Base-by-base conservation (phyloP, 2,329 filamentous ascomycete species). In the Gremmenia infestans region DNA sequence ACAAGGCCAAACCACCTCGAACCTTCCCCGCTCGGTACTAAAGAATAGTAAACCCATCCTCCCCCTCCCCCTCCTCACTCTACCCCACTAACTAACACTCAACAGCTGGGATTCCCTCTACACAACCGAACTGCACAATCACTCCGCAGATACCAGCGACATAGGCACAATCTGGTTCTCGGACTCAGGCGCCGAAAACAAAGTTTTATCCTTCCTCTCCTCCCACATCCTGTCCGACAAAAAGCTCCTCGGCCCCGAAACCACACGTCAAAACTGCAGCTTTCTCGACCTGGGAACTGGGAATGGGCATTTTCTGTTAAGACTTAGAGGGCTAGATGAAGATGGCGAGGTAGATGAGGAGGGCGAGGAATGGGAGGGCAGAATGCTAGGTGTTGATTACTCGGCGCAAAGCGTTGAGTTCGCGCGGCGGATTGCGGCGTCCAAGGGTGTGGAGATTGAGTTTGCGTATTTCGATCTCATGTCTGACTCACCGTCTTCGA, bases 141-240 rank as follows among this genome's bases (percentile, higher is more conserved):
- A 92, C 72, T 74, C 81, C 53, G 72, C 81, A 60, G 84, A 95
- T 73, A 83, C 89, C 9, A 73, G 81, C 55, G 89, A 96, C 76
- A 87, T 87, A 57, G 93, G 93, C 63, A 96, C 91, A 32, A 85
- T 94, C 66, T 99, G 94, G 94, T 99, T 99, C 80, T 88, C 91
- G 71, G 94, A 97, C 74, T 89, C 91, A 35, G 85, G 88, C 68
- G 94, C 94, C 59, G 90, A 96, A 68, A 79, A 85, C 60, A 92
- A 92, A 68, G 84, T 96, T 57, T 73, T 96, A 23, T 72, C 73
- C 78, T n/a, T 86, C 93, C 61, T 70, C 7, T 46, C 62, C 4
- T 49, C 55, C 22, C 56, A 62, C 25, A 57, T 68, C 35, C 49
- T 59, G 7, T 3, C 28, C 1, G 51, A 51, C 15, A 48, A 60